phyloP scores from a whole-genome alignment of 2,329 filamentous ascomycete species.

The Penicillium hesseltinei region DNA sequence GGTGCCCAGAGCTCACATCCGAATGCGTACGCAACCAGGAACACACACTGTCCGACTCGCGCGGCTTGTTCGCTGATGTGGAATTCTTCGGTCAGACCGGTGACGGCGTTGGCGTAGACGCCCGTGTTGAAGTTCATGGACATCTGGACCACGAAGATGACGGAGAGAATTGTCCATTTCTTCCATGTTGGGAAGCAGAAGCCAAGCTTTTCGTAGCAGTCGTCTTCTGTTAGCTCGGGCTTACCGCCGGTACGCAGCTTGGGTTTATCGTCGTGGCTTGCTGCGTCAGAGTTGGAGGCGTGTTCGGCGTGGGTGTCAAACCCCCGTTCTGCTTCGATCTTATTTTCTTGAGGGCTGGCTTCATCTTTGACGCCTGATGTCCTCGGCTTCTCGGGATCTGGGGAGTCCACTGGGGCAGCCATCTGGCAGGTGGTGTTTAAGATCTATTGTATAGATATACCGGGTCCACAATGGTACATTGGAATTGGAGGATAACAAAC shows the following conservation, averaged over 20 bases:
- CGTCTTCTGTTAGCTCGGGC: constrained; percentile 46
- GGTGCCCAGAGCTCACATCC: constrained; percentile 86
- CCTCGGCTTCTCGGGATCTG: constrained; percentile 14
- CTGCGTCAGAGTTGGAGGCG: constrained; percentile 16
- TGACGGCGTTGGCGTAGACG: constrained; percentile 68
- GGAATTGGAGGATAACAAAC: neutral
- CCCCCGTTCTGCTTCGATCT: constrained; percentile 8
- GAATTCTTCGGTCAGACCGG: constrained; percentile 66
- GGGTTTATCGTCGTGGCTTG: constrained; percentile 10
- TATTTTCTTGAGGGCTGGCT: neutral
- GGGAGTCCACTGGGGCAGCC: constrained; percentile 3
- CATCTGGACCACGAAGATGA: constrained; percentile 71
- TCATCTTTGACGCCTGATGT: constrained; percentile 2
- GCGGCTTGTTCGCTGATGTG: constrained; percentile 66
- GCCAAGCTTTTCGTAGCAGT: constrained; percentile 64
- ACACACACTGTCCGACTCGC: constrained; percentile 71
- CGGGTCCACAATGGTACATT: neutral
- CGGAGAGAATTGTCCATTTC: constrained; percentile 69
- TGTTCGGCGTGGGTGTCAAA: constrained; percentile 19
- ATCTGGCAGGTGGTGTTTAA: constrained; percentile 1
- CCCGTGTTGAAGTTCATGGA: constrained; percentile 80
- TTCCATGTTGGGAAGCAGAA: constrained; percentile 59
- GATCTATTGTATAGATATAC: neutral
- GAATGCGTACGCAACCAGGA: constrained; percentile 76
- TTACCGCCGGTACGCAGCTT: constrained; percentile 18